These are phyloP conservation scores for Cystobasidium onofrii DNA, from an alignment of 768 basidiomycete species.

Conservation along the genomic window DNA sequence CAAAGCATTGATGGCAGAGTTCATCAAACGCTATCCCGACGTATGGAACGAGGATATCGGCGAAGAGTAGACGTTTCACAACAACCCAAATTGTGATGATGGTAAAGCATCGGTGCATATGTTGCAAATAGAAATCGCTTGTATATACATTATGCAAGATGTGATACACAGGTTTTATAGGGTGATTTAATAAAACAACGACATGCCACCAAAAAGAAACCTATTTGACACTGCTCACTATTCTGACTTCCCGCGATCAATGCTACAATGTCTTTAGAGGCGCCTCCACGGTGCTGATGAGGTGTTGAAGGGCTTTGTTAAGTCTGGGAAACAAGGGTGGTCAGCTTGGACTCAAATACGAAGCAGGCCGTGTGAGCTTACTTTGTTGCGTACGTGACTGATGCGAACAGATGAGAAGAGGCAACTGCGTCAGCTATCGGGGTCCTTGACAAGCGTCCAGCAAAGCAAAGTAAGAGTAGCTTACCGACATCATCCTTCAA, in stretches of 20 bases:
- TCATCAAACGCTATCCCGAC: slow-evolving; percentile 56
- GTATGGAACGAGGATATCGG: slow-evolving; percentile 46
- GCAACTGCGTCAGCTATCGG: too few species aligned
- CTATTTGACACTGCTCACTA: not conserved
- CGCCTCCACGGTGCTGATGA: slow-evolving; percentile 18
- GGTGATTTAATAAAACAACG: not conserved
- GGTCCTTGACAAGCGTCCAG: not conserved
- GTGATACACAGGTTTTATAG: not conserved
- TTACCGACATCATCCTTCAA: slow-evolving; percentile 31
- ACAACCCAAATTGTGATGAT: not conserved
- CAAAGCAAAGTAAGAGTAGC: not conserved
- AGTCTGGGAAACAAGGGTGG: slow-evolving; percentile 10
- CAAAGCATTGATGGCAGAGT: slow-evolving; percentile 54
- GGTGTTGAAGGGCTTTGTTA: slow-evolving; percentile 30
- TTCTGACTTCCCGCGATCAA: not conserved
- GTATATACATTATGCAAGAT: not conserved
- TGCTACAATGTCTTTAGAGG: not conserved
- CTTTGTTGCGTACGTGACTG: slow-evolving; percentile 31
- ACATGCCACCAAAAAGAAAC: not conserved
- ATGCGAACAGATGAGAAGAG: not conserved
- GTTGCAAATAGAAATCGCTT: not conserved
- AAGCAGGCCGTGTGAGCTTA: not conserved
- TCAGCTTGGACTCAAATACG: not conserved
- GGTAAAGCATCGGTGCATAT: not conserved
- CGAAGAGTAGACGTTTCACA: not conserved